Percentiles rank a stretch among this genome's conserved stretches.
These are phyloP conservation scores for Zalaria obscura DNA, from an alignment of 2,329 filamentous ascomycete genomes.

Conservation along the genomic window DNA sequence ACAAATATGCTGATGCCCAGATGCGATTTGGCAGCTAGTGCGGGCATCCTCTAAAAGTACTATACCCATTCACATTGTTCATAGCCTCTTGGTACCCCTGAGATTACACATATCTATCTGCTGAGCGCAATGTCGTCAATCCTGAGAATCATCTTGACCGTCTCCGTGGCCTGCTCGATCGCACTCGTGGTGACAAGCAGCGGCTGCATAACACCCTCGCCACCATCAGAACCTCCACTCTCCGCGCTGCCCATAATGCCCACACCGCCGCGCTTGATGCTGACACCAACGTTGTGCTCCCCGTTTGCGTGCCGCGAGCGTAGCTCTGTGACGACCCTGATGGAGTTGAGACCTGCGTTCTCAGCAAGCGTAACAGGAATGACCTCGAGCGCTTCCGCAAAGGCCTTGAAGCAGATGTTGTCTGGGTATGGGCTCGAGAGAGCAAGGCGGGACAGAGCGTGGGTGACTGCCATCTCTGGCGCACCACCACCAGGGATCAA, in stretches of 20 bases:
- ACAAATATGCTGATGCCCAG: constrained; percentile 73
- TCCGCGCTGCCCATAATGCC: constrained; percentile 66
- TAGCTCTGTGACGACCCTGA: constrained; percentile 95
- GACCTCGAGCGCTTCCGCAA: constrained; percentile 93
- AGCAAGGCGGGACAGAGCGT: constrained; percentile 68
- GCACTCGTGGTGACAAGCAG: constrained; percentile 93
- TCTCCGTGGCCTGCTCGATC: constrained; percentile 93
- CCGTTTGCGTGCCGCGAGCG: constrained; percentile 88
- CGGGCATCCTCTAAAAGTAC: too few relatives aligned
- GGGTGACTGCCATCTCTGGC: constrained; percentile 90
- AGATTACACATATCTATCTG: constrained; percentile 11
- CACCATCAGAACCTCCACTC: constrained; percentile 1
- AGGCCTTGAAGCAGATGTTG: constrained; percentile 97
- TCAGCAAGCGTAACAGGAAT: constrained; percentile 93
- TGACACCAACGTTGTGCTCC: constrained; percentile 91
- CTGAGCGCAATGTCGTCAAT: constrained; percentile 51
- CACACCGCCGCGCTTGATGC: constrained; percentile 94
- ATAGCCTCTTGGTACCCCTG: too few relatives aligned
- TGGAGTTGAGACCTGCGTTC: constrained; percentile 94
- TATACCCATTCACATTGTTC: too few relatives aligned
- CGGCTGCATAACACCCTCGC: constrained; percentile 69
- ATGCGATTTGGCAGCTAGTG: constrained; percentile 61
- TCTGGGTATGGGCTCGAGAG: constrained; percentile 81
- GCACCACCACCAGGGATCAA: constrained; percentile 93
- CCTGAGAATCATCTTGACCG: constrained; percentile 83